Base-by-base conservation (phyloP, 2,329 filamentous ascomycete species). In the Ophiobolus disseminans region DNA sequence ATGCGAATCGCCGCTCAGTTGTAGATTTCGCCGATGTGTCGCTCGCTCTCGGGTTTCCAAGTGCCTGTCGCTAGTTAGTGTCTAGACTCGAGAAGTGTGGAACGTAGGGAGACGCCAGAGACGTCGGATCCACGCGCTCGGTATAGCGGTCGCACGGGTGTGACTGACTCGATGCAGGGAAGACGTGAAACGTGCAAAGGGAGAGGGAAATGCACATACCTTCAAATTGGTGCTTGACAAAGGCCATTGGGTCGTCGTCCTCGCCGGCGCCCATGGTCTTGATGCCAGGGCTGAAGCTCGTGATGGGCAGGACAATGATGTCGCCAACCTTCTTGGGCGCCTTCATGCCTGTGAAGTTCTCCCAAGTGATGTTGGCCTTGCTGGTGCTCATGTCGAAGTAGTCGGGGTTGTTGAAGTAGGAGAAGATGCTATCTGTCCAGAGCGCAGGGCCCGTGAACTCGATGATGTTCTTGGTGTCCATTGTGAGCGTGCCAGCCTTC, bases 161-260 rank as follows among this genome's bases (percentile, higher is more conserved):
- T 13, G n/a, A 45, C 43, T 13, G 20, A 13, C 13, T 19, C 21
- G 17, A 46, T 25, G 46, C 40, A 43, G 30, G 35, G 39, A 44
- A 25, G 41, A 37, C 23, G 41, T 40, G 35, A 40, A 20, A 13
- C 13, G 41, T 37, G 34, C 19, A 21, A 40, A 42, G 22, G 35
- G 17, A 20, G 38, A 19, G 25, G 39, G 20, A 35, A 22, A 42
- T 21, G 38, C 26, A 73, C 82, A 60, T 78, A 95, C 93, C 94
- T 79, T 96, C 90, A 73, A 99, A 99, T 45, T 91, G 87, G 76
- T 99, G 94, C 76, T 94, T 92, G 53, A 99, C 94, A 79, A 96
- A 97, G 1, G 94, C 94, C 90, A 96, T 93, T 1, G 91, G 91
- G 70, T 97, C 88, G 60, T 97, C 91, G 32, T 86, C 82, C 55